Evolutionary conservation across 768 basidiomycete species (phyloP).

Genomic region (Naematelia aurantialba): DNA sequence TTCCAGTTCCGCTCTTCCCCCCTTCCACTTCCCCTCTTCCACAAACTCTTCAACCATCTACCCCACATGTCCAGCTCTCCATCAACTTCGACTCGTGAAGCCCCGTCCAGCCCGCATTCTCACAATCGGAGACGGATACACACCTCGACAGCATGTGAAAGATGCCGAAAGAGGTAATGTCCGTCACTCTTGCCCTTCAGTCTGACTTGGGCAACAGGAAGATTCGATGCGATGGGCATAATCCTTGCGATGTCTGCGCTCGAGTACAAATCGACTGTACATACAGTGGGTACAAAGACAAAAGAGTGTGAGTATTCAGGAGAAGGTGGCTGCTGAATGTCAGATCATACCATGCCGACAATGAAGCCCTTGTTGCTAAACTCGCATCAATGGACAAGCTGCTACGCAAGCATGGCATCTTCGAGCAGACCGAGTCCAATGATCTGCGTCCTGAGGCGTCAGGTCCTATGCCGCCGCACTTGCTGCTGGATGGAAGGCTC

Average conservation of each 20-base stretch:
- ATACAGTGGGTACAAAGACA: background rate
- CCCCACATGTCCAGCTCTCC: background rate
- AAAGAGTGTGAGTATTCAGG: background rate
- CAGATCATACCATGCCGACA: background rate
- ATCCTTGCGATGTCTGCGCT: constrained; percentile 1
- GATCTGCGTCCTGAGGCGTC: background rate
- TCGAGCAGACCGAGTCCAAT: background rate
- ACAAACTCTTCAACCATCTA: background rate
- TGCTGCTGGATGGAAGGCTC: background rate
- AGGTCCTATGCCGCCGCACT: background rate
- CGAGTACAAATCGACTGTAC: background rate
- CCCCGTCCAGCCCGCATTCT: background rate
- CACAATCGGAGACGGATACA: background rate
- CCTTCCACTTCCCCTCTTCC: background rate
- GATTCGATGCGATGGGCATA: background rate
- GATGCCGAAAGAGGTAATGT: constrained; percentile 5
- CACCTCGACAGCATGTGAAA: constrained; percentile 3
- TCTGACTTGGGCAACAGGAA: background rate
- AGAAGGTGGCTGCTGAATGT: background rate
- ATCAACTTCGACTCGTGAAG: background rate
- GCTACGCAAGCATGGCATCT: background rate
- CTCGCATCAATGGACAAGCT: background rate
- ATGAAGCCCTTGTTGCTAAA: background rate
- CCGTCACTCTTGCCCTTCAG: background rate
- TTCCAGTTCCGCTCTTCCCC: background rate